phyloP scores from a whole-genome alignment of 2,329 filamentous ascomycete genomes.

The Juglanconis oblonga region DNA sequence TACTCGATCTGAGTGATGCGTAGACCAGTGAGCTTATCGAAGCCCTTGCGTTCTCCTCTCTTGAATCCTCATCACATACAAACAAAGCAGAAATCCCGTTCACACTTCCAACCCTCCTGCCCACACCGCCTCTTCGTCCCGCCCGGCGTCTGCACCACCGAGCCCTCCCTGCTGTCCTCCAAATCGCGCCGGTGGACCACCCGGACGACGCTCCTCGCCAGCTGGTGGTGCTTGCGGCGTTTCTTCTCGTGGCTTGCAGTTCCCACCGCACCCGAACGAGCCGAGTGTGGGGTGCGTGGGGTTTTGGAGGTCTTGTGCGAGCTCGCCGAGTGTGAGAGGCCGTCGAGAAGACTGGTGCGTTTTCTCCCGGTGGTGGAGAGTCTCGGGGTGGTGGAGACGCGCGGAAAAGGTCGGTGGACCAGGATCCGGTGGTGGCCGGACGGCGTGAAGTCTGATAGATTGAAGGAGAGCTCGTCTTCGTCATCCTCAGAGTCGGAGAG shows the following conservation, averaged over 20 bases:
- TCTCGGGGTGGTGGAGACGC: not conserved
- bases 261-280: not conserved
- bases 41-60: not conserved
- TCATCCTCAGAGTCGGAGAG: slow-evolving; percentile 34
- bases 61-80: slow-evolving; percentile 37
- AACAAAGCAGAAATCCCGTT: slow-evolving; percentile 58
- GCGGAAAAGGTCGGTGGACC: slow-evolving; percentile 4
- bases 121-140: slow-evolving; percentile 52
- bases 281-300: not conserved
- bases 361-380: not conserved
- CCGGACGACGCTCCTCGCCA: slow-evolving; percentile 8
- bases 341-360: not conserved
- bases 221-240: not conserved
- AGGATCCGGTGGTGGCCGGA: slow-evolving; percentile 10
- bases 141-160: slow-evolving; percentile 43
- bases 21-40: not conserved
- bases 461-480: slow-evolving; percentile 38
- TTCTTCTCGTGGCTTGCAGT: not conserved
- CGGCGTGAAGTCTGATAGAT: slow-evolving; percentile 25
- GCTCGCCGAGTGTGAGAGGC: not conserved
- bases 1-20: not conserved
- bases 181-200: slow-evolving; percentile 1
- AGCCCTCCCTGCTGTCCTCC: slow-evolving; percentile 11
- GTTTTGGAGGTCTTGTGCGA: not conserved
- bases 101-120: slow-evolving; percentile 52